phyloP scores from a whole-genome alignment of 257 asterid genomes.

The Solanum bulbocastanum region DNA sequence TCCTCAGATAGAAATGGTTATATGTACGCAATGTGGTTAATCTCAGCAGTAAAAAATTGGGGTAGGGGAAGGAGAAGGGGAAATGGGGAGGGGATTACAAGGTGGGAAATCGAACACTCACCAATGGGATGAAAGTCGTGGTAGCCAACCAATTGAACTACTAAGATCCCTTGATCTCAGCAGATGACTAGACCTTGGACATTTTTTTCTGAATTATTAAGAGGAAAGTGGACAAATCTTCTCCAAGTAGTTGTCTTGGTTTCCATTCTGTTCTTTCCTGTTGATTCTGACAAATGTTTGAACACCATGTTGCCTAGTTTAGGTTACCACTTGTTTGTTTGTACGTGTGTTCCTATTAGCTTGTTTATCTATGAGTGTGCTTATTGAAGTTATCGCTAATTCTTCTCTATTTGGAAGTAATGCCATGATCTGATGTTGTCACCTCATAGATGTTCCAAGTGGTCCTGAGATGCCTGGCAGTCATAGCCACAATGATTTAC shows the following conservation, averaged over 20 bases:
- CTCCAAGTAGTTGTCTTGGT: neutral
- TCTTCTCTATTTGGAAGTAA: neutral
- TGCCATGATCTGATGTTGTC: neutral
- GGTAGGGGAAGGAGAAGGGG: neutral
- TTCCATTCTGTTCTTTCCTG: neutral
- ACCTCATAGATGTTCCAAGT: conserved; percentile 41
- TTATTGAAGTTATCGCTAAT: neutral
- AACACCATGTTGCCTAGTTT: neutral
- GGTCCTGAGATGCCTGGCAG: conserved; percentile 37
- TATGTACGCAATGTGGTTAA: neutral
- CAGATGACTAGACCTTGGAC: neutral
- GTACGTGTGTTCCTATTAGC: neutral
- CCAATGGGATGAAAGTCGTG: neutral
- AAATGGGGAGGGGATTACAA: neutral
- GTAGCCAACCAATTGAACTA: neutral
- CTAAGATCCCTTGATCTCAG: neutral
- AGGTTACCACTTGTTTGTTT: neutral
- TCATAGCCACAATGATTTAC: conserved; percentile 39
- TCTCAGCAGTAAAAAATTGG: neutral
- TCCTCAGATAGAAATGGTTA: neutral
- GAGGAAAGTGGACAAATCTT: neutral
- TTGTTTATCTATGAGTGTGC: neutral
- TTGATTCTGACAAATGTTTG: neutral
- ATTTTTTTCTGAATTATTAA: neutral
- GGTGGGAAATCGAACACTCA: neutral